Evolutionary conservation across 352 stramenopile species (phyloP).

Genomic region (Phytophthora niederhauseri): DNA sequence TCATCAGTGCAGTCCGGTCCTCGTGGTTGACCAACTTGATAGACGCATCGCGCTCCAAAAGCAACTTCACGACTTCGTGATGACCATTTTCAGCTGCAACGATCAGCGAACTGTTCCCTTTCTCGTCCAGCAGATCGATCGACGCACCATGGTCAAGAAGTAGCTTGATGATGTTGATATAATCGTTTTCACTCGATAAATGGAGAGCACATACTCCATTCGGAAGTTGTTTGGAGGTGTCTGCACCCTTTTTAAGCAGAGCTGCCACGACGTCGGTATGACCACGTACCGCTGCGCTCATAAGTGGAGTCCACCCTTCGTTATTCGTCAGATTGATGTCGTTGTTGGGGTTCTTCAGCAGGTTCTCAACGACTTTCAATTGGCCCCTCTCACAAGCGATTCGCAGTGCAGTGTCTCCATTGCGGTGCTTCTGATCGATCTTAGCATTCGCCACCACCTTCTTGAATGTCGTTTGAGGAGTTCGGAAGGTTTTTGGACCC

Average conservation of each 20-base stretch:
- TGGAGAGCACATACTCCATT: conserved; percentile 14
- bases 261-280: conserved; percentile 11
- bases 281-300: conserved; percentile 5
- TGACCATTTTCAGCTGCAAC: conserved; percentile 9
- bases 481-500: not conserved
- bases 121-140: conserved; percentile 3
- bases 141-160: conserved; percentile 8
- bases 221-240: conserved; percentile 2
- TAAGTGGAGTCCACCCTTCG: conserved; percentile 19
- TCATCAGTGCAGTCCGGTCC: conserved; percentile 18
- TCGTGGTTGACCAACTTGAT: conserved; percentile 1
- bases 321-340: conserved; percentile 19
- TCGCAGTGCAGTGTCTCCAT: conserved; percentile 25
- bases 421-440: conserved; percentile 27
- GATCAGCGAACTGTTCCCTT: conserved; percentile 12
- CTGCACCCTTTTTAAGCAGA: conserved; percentile 10
- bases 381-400: conserved; percentile 24
- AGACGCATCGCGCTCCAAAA: conserved; percentile 8
- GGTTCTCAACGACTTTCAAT: conserved; percentile 11
- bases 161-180: not conserved
- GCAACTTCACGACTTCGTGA: conserved; percentile 6
- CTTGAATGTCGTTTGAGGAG: not conserved
- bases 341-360: conserved; percentile 19
- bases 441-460: not conserved
- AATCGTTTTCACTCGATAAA: conserved; percentile 2